A percentile compares a stretch with the other conserved stretches of the same genome.
Evolutionary conservation across 2,329 filamentous ascomycete species (phyloP).

Genomic region (Cladosporium oxysporum): DNA sequence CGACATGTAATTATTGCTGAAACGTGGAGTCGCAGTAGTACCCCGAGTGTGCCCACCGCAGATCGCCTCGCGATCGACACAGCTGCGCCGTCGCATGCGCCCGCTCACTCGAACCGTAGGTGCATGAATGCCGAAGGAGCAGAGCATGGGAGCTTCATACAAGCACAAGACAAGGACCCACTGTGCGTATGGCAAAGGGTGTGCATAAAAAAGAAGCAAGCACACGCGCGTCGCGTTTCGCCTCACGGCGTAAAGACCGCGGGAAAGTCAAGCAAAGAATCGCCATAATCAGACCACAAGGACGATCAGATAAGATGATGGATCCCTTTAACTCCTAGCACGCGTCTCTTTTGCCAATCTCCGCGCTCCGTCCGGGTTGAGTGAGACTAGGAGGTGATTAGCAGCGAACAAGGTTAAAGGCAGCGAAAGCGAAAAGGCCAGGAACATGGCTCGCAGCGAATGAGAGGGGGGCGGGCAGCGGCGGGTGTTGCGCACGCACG

Average conservation of each 20-base stretch:
- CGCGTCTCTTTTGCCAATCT: conserved; percentile 8
- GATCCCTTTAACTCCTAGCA: background rate
- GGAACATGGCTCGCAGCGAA: background rate
- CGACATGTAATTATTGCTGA: background rate
- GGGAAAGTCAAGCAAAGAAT: background rate
- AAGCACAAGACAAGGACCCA: background rate
- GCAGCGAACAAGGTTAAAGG: background rate
- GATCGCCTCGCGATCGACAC: background rate
- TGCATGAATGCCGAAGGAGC: background rate
- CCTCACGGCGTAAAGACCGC: background rate
- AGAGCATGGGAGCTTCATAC: background rate
- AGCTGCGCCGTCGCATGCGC: background rate
- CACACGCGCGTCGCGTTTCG: conserved; percentile 2
- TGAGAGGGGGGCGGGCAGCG: background rate
- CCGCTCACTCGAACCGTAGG: background rate
- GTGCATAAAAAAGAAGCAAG: background rate
- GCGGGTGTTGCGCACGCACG: background rate
- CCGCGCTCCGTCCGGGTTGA: background rate
- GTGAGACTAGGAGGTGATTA: background rate
- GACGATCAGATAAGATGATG: conserved; percentile 12
- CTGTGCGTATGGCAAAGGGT: background rate
- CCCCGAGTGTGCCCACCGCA: background rate
- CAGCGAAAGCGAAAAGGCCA: conserved; percentile 8
- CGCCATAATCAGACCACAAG: background rate
- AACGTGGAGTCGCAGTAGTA: background rate